Base-by-base conservation (phyloP, 768 basidiomycete genomes). In the Daedaleopsis sinensis region DNA sequence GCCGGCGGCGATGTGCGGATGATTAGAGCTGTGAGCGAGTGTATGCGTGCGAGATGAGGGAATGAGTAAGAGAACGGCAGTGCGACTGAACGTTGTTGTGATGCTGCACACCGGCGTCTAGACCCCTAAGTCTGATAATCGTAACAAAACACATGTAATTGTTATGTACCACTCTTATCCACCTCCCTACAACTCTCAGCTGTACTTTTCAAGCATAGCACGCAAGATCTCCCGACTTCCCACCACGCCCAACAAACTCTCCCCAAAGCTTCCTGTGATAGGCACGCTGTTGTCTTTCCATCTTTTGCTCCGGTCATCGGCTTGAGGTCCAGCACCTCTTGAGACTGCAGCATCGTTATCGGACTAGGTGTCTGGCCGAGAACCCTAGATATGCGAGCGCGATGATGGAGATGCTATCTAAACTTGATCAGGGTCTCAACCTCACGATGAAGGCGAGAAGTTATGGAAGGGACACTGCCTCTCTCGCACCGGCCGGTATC, bases 11-110 rank as follows among this genome's bases (percentile, higher is more conserved):
- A 58, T 55, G 62, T 50, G 51, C 55, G 50, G 53, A 48, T 44
- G 61, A 62, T 57, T 53, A 62, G 60, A 18, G 23, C 44, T 55
- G 48, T 52, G 35, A 12, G 57, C 36, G 57, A 55, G 15, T 58
- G 53, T 58, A 63, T 63, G 54, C 52, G 43, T 10, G 37, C 43
- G 54, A 44, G 16, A 21, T 19, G 16, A 38, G 35, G 43, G 9
- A 37, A 21, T 12, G 16, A 38, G 35, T 38, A 13, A 37, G 38
- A 55, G 48, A 57, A 24, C 16, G 55, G n/a, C 11, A 48, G 6
- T 5, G 47, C 47, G n/a, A 27, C 47, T n/a, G 19, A 54, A 18
- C 13, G 37, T 15, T 15, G 27, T 32, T 54, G 3, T 27, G 47
- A 13, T 12, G n/a, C 24, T 48, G 10, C 47, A 21, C 13, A 5